Conservation (phyloP, 352 stramenopile species). For the Pythium vanterpoolii region DNA sequence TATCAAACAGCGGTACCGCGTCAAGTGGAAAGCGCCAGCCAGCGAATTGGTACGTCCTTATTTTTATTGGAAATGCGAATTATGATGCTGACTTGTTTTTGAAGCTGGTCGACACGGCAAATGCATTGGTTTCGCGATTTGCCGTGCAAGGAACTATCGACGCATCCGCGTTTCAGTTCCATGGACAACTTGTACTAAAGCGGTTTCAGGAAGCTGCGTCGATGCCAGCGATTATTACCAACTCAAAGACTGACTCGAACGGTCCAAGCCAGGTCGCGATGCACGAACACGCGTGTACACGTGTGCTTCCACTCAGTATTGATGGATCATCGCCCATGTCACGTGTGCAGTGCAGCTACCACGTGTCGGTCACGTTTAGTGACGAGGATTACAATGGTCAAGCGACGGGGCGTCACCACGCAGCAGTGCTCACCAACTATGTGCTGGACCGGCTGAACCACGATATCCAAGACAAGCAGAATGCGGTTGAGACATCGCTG, state of each 20-base stretch:
- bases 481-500: neutral
- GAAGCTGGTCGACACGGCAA: neutral
- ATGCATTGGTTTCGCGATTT: constrained; percentile 5
- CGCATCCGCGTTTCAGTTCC: neutral
- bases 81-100: neutral
- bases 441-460: neutral
- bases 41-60: constrained; percentile 2
- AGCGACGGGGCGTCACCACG: neutral
- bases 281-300: neutral
- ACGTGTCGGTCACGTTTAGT: neutral
- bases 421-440: neutral
- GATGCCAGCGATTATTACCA: neutral
- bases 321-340: neutral
- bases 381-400: neutral
- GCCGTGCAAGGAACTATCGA: neutral
- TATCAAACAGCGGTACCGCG: neutral
- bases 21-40: constrained; percentile 2
- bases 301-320: neutral
- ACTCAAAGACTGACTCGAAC: neutral
- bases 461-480: neutral
- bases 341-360: neutral
- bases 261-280: neutral
- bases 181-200: neutral
- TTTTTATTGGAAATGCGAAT: no score
- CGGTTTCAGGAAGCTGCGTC: neutral